Evolutionary conservation across 1,284 basidiomycete species (phyloP), one percentile per base, ranked within the genome.

Genomic region (Ganoderma boninense): DNA sequence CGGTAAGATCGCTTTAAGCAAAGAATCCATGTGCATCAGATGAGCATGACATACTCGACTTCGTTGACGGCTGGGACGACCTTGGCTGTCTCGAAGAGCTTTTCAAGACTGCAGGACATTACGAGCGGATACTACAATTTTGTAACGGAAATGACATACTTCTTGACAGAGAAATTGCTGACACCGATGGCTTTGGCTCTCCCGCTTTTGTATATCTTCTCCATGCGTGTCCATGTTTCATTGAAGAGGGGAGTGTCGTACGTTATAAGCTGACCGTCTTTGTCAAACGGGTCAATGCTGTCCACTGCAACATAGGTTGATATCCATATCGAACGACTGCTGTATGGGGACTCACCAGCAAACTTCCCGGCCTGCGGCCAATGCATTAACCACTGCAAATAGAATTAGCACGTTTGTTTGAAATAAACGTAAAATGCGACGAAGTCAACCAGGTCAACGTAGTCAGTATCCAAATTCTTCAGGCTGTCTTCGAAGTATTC

Each of bases 101-200:
- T 75, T 66, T 86, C 82, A 7, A 87, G 79, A 60, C 85, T 87
- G 54, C 0, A 18, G 18, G 18, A 3, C 29, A 32, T 44, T 1
- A 26, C 59, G 29, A 62, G 38, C 20, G 16, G 20, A 54, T 62
- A 40, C 54, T 13, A 26, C 16, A 38, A 29, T 13, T 2, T 20
- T 18, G 35, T n/a, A 8, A 5, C 16, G 26, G 44, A 42, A 32
- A 67, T n/a, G 23, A 44, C 79, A 74, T 86, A 82, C 67, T 83
- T 86, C 78, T 88, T 86, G 72, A 90, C 84, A 65, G 87, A 89
- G 79, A 92, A 92, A 81, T 93, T 93, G 71, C 89, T 91, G 54
- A 93, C 86, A 23, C 91, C 91, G 73, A 93, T 91, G 29, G 87
- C 81, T 77, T 87, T 88, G 65, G 87, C 85, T 79, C 88, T 75